Conservation (phyloP, 2,329 filamentous ascomycete species). For the Orbilia javanica region DNA sequence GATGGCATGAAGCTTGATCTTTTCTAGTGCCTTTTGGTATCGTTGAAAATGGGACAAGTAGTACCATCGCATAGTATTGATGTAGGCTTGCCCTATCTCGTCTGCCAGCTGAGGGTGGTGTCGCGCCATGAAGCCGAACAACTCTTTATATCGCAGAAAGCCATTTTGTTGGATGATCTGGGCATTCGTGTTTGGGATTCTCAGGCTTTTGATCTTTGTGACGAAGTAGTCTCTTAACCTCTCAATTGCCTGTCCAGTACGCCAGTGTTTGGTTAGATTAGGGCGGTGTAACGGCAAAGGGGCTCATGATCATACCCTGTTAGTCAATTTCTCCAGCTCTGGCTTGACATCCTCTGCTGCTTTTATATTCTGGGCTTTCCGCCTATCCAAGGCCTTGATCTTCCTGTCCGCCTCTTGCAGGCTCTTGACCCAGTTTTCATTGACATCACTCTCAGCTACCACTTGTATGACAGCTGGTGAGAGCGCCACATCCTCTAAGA, state of each 20-base stretch:
- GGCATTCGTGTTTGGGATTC: constrained; percentile 95
- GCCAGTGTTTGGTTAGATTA: constrained; percentile 58
- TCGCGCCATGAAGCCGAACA: constrained; percentile 85
- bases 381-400: constrained; percentile 77
- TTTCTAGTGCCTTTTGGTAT: constrained; percentile 85
- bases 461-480: constrained; percentile 85
- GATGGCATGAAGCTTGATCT: constrained; percentile 83
- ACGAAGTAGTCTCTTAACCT: constrained; percentile 95
- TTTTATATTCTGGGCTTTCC: constrained; percentile 75
- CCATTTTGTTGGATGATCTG: constrained; percentile 96
- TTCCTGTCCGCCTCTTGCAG: constrained; percentile 86
- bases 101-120: constrained; percentile 86
- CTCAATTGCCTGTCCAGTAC: constrained; percentile 77
- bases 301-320: constrained; percentile 72
- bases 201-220: constrained; percentile 89
- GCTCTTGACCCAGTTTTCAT: constrained; percentile 87
- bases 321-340: constrained; percentile 83
- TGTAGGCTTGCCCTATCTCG: constrained; percentile 91
- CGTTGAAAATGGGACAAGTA: constrained; percentile 91
- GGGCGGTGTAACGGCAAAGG: constrained; percentile 1
- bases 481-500: constrained; percentile 91
- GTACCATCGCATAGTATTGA: constrained; percentile 99
- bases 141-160: constrained; percentile 87
- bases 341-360: constrained; percentile 87
- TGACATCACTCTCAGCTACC: constrained; percentile 88